Conservation (phyloP, 2,329 filamentous ascomycete genomes). For the Diaporthe sp. region DNA sequence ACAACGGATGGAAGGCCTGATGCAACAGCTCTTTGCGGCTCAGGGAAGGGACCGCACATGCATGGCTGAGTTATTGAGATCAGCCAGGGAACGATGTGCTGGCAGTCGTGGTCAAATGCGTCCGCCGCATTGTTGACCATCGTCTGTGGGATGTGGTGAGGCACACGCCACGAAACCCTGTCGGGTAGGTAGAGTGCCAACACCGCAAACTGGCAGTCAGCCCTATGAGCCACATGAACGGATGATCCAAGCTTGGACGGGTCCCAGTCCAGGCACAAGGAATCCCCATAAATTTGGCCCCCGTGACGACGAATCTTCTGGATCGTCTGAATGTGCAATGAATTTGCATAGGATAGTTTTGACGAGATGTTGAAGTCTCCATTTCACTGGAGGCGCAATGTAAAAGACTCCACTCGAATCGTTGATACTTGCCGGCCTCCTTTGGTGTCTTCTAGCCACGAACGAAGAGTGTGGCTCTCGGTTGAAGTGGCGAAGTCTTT, state of each 20-base stretch:
- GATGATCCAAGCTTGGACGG: conserved; percentile 18
- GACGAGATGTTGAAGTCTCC: neutral
- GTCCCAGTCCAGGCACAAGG: neutral
- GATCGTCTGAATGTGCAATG: neutral
- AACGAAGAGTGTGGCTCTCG: neutral
- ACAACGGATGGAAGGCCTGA: neutral
- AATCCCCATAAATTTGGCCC: conserved; percentile 3
- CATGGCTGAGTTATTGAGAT: neutral
- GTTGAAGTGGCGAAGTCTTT: conserved; percentile 15
- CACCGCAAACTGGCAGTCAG: conserved; percentile 12
- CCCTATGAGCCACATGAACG: conserved; percentile 25
- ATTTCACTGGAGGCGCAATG: neutral
- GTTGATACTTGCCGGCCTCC: neutral
- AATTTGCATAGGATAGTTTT: neutral
- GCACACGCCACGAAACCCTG: conserved; percentile 6
- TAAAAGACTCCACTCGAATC: neutral
- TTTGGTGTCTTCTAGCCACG: neutral
- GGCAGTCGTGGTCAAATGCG: neutral
- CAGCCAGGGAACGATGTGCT: neutral
- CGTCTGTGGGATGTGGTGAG: neutral
- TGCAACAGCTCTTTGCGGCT: conserved; percentile 1
- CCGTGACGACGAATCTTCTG: conserved; percentile 16
- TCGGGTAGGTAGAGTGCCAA: neutral
- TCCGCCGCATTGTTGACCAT: neutral
- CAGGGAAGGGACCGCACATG: neutral